Evolutionary conservation across 1,284 basidiomycete species (phyloP).

Genomic region (Somion occarium): DNA sequence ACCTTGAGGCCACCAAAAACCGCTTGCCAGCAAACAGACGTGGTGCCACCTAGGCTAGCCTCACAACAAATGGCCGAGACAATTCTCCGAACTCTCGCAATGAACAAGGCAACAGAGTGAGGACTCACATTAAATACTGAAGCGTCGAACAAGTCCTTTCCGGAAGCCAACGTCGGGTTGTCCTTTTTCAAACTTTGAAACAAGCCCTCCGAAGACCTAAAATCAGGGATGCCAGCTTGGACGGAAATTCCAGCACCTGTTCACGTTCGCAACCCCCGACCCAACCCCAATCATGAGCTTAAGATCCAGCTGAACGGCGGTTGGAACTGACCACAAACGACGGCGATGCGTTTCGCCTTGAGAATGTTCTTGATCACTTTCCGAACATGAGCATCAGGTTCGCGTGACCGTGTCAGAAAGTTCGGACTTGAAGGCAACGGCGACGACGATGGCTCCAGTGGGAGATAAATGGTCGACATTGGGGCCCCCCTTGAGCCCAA

Average conservation of each 20-base stretch:
- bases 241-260: conserved; percentile 91
- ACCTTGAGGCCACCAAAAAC: too few relatives aligned
- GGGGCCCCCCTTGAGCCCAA: background rate
- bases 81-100: background rate
- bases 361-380: conserved; percentile 62
- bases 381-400: conserved; percentile 39
- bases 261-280: background rate
- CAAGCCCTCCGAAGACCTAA: conserved; percentile 79
- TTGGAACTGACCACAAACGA: conserved; percentile 72
- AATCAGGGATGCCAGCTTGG: conserved; percentile 89
- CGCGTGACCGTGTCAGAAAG: conserved; percentile 34
- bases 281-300: too few relatives aligned
- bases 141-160: conserved; percentile 90
- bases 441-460: conserved; percentile 26
- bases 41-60: too few relatives aligned
- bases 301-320: conserved; percentile 6
- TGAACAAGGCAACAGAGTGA: background rate
- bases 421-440: conserved; percentile 26
- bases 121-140: conserved; percentile 80
- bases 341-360: conserved; percentile 78
- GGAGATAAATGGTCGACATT: conserved; percentile 32
- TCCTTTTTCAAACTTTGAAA: conserved; percentile 79
- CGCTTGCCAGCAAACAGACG: too few relatives aligned
- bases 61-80: background rate
- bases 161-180: conserved; percentile 69